Conservation (phyloP, 805 yeast genomes). For the Kodamaea fukazawae region DNA sequence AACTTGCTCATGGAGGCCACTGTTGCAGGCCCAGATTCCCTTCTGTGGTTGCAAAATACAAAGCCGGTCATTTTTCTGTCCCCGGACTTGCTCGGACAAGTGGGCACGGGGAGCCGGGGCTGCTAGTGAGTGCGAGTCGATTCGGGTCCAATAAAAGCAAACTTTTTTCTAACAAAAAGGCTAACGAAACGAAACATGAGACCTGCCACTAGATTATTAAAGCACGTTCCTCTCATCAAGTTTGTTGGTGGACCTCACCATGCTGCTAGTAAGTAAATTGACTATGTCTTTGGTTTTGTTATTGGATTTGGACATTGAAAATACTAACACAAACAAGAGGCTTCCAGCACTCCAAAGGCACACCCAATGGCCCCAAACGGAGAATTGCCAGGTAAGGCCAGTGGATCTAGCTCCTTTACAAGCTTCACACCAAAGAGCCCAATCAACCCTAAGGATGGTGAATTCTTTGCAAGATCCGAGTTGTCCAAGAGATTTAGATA, state of each 20-base stretch:
- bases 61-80: background rate
- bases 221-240: slow-evolving; percentile 70
- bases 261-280: slow-evolving; percentile 40
- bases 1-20: no score
- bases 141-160: slow-evolving; percentile 1
- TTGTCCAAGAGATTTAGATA: slow-evolving; percentile 77
- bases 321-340: slow-evolving; percentile 12
- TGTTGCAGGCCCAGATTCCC: no score
- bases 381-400: slow-evolving; percentile 30
- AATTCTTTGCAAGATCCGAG: slow-evolving; percentile 53
- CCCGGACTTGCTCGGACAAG: background rate
- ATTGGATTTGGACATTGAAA: background rate
- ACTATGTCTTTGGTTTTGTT: background rate
- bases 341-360: slow-evolving; percentile 25
- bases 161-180: slow-evolving; percentile 1
- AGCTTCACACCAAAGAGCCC: slow-evolving; percentile 29
- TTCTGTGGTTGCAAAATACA: no score
- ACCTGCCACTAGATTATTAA: slow-evolving; percentile 29
- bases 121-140: background rate
- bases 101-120: background rate
- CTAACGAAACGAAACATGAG: slow-evolving; percentile 25
- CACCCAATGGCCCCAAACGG: slow-evolving; percentile 47
- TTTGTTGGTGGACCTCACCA: slow-evolving; percentile 82
- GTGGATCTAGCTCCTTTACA: slow-evolving; percentile 14
- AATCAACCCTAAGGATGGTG: slow-evolving; percentile 41